phyloP scores from a whole-genome alignment of 495 filamentous ascomycete genomes.

The Bacidia rubella region DNA sequence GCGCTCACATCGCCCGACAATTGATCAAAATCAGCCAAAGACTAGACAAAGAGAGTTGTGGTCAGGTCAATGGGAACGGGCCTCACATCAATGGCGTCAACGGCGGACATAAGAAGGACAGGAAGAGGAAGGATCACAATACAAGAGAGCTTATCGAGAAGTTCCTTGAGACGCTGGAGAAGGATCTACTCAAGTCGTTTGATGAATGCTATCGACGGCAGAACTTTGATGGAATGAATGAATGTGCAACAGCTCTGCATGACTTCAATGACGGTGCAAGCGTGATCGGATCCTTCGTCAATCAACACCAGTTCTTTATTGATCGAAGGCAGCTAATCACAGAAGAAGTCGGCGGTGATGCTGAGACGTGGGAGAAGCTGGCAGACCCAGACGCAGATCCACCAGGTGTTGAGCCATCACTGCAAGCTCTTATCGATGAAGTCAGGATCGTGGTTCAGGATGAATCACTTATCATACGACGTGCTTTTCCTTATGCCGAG shows the following conservation, averaged over 20 bases:
- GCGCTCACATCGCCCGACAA: constrained; percentile 80
- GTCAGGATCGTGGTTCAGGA: constrained; percentile 93
- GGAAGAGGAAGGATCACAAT: constrained; percentile 36
- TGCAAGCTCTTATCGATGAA: constrained; percentile 85
- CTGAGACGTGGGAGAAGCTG: constrained; percentile 75
- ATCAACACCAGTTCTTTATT: constrained; percentile 99
- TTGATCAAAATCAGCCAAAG: constrained; percentile 76
- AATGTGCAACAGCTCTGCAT: constrained; percentile 82
- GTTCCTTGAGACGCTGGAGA: constrained; percentile 89
- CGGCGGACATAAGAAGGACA: constrained; percentile 28
- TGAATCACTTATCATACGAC: constrained; percentile 87
- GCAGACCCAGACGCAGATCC: constrained; percentile 89
- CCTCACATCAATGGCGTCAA: constrained; percentile 41
- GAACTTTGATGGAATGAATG: constrained; percentile 92
- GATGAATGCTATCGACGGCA: constrained; percentile 88
- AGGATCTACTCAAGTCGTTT: constrained; percentile 90
- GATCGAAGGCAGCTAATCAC: constrained; percentile 79
- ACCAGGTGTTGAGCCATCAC: constrained; percentile 77
- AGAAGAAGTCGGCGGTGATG: constrained; percentile 75
- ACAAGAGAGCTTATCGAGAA: constrained; percentile 90
- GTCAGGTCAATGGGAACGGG: constrained; percentile 34
- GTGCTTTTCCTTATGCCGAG: constrained; percentile 92
- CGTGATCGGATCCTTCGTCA: constrained; percentile 90
- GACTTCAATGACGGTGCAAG: constrained; percentile 94
- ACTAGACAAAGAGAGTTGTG: constrained; percentile 62